Percentiles rank a stretch among this genome's conserved stretches.
phyloP scores from a whole-genome alignment of 805 yeast species.

The Starmerella asiatica region DNA sequence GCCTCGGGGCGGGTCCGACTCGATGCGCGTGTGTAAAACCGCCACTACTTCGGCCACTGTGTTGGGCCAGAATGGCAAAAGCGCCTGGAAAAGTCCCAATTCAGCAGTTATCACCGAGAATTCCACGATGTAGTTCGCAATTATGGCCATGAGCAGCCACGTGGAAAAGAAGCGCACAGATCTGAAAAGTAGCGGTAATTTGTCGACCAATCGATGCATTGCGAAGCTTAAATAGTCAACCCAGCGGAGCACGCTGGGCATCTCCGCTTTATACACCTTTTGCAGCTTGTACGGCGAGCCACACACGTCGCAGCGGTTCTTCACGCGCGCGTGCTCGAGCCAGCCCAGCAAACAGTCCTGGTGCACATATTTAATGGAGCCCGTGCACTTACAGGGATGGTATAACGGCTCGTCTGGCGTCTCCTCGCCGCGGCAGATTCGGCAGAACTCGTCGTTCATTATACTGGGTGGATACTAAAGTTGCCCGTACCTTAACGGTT shows the following conservation, averaged over 20 bases:
- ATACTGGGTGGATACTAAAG: background rate
- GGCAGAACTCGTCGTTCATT: conserved; percentile 45
- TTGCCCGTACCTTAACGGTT: background rate
- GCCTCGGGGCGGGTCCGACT: conserved; percentile 15
- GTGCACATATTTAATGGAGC: conserved; percentile 85
- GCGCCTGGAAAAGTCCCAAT: background rate
- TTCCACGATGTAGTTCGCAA: background rate
- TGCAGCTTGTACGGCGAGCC: conserved; percentile 57
- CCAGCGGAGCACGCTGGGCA: conserved; percentile 54
- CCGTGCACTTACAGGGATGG: conserved; percentile 89
- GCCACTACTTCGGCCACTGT: background rate
- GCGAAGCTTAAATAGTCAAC: conserved; percentile 22
- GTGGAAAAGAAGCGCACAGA: background rate
- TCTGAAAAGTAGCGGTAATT: background rate
- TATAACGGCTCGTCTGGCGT: conserved; percentile 62
- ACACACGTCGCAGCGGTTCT: conserved; percentile 75
- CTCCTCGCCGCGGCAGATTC: conserved; percentile 91
- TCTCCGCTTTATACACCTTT: conserved; percentile 48
- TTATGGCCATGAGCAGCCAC: background rate
- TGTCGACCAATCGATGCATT: background rate
- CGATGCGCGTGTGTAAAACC: background rate
- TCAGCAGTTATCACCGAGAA: background rate
- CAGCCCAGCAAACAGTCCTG: conserved; percentile 84
- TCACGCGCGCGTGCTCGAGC: conserved; percentile 56
- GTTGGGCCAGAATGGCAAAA: background rate